Percentiles rank a stretch among this genome's conserved stretches.
phyloP scores from a whole-genome alignment of 495 filamentous ascomycete species.

The Trichodelitschia bisporula region DNA sequence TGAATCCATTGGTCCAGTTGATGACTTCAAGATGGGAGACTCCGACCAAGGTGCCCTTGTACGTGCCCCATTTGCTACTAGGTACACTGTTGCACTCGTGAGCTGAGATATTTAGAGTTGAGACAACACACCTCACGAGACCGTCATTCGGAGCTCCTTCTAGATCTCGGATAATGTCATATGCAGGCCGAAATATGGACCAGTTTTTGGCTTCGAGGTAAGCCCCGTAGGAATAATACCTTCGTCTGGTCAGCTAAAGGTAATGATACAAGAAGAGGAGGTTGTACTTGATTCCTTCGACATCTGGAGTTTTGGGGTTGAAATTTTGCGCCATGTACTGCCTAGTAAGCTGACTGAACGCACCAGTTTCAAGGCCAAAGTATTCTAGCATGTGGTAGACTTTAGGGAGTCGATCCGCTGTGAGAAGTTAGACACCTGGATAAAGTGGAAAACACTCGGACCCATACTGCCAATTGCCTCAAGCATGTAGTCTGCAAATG shows the following conservation, averaged over 20 bases:
- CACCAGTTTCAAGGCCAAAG: conserved; percentile 50
- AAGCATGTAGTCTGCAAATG: conserved; percentile 64
- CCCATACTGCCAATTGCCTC: conserved; percentile 35
- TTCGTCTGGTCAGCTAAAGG: conserved; percentile 6
- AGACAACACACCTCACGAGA: conserved; percentile 27
- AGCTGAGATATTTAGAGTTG: neutral
- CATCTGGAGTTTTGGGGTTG: conserved; percentile 56
- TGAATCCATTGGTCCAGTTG: conserved; percentile 78
- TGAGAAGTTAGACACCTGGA: neutral
- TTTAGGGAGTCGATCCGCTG: conserved; percentile 25
- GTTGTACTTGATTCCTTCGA: conserved; percentile 34
- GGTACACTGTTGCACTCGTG: conserved; percentile 28
- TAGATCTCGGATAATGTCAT: conserved; percentile 35
- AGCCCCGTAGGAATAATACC: conserved; percentile 85
- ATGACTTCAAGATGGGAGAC: conserved; percentile 86
- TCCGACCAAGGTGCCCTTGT: conserved; percentile 70
- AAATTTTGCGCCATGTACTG: conserved; percentile 63
- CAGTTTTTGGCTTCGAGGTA: conserved; percentile 37
- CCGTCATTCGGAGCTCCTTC: conserved; percentile 77
- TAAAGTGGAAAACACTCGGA: neutral
- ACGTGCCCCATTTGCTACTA: conserved; percentile 73
- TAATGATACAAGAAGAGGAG: neutral
- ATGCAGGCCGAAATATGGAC: conserved; percentile 50
- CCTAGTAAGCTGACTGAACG: conserved; percentile 64
- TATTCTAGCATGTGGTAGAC: conserved; percentile 43